Evolutionary conservation across 257 asterid genomes (phyloP), one percentile per base, ranked within the genome.

Genomic region (Ehretia macrophylla): DNA sequence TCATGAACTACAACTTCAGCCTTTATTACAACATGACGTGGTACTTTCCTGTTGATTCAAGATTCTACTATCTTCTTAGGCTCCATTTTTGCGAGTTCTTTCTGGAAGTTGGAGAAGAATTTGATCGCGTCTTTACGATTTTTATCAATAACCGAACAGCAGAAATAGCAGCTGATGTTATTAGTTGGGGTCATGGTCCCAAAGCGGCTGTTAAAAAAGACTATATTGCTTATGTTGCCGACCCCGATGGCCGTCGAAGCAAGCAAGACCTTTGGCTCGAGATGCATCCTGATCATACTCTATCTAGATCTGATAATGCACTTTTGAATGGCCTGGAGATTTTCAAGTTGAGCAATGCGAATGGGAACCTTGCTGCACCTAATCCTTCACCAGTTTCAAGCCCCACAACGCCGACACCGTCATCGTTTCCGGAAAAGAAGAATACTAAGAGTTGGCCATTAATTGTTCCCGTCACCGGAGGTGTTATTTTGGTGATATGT

Each of bases 241-340:
- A 59, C 3, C 20, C 48, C 8, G 71, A 47, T 12, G 69, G 72
- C 20, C 55, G 51, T 23, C 72, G 17, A 20, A 68, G 64, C 32
- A 70, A 32, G 68, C 59, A 67, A 35, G 37, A 60, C 14, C 51
- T 78, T 17, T 51, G 16, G 32, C 77, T 84, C 3, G 68, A 80
- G 4, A 14, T 83, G 68, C 16, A n/a, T 21, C 89, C 95, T 5
- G 8, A 17, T 55, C 0, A 0, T 8, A 47, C 14, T 0, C 3
- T 27, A 1, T 1, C 83, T 4, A 0, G 0, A 6, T 75, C 44
- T 13, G 0, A 0, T 0, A 78, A n/a, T 46, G 81, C 76, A 8
- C 35, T 79, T 55, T 77, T 86, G 48, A 86, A 83, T 59, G 95
- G 95, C 1, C 47, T 86, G 1, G 95, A 83, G 61, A 75, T 86